phyloP scores from a whole-genome alignment of 2,329 filamentous ascomycete genomes.

The Tympanopsis confertula region DNA sequence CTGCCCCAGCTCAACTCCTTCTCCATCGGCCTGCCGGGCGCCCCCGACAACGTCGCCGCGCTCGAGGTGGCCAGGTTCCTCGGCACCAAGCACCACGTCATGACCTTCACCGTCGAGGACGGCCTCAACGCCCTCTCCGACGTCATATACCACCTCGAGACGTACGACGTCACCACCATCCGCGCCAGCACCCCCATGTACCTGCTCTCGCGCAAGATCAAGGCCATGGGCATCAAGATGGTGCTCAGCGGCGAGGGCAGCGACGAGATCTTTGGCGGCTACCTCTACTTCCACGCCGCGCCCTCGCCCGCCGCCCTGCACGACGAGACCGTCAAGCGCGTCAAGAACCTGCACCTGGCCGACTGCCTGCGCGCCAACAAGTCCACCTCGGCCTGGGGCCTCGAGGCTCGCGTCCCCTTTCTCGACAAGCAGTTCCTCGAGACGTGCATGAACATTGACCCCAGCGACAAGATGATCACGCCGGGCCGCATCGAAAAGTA shows the following conservation, averaged over 20 bases:
- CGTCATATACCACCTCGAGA: conserved; percentile 96
- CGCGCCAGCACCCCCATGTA: conserved; percentile 98
- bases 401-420: conserved; percentile 22
- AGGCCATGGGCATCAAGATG: conserved; percentile 66
- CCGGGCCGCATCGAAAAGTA: conserved; percentile 83
- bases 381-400: conserved; percentile 16
- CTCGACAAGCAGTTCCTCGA: conserved; percentile 18
- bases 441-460: conserved; percentile 17
- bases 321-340: conserved; percentile 41
- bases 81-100: conserved; percentile 93
- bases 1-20: conserved; percentile 98
- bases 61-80: conserved; percentile 90
- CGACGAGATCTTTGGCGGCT: conserved; percentile 43
- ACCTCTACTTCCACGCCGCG: conserved; percentile 26
- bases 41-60: conserved; percentile 85
- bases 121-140: conserved; percentile 96
- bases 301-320: conserved; percentile 13
- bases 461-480: conserved; percentile 12
- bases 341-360: conserved; percentile 1
- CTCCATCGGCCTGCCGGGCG: conserved; percentile 88
- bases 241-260: conserved; percentile 39
- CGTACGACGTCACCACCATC: conserved; percentile 96
- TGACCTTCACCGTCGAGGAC: conserved; percentile 96
- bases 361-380: not conserved
- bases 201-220: conserved; percentile 93